Evolutionary conservation across 177 flowering plant genomes (phyloP), one percentile per base, ranked within the genome.

Genomic region (Vitis hybrid): DNA sequence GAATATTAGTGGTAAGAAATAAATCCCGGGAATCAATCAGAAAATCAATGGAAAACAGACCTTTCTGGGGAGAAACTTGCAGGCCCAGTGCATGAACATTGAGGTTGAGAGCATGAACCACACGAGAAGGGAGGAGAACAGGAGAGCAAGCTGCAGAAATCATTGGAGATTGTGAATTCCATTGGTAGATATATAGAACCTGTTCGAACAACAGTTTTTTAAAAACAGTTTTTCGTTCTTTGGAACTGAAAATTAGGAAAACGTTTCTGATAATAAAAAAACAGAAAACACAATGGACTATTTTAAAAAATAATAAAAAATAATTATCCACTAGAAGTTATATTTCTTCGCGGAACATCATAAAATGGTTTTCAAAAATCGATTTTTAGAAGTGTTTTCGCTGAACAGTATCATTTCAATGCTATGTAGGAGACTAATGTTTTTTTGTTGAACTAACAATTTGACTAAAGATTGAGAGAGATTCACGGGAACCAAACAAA

Each of bases 21-120:
- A 57, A 18, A 4, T 7, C 11, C 52, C 8, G 16, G 32, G 11
- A 19, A 32, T 19, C 3, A 52, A 52, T 15, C 14, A 40, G 54
- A 11, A 15, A 24, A 21, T 15, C 5, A 52, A 2, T 16, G 15
- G 18, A 57, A 12, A 24, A 2, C 3, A 16, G 3, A 91, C 93
- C 87, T 86, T 62, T 62, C 11, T 69, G 81, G 30, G 85, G 79
- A 11, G 86, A 72, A 27, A 81, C 69, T 56, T 80, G 83, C 30
- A 86, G 62, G 65, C 87, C 88, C 30, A 89, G 55, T n/a, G 79
- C 82, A 62, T 87, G 90, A n/a, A 89, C 92, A 49, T 92, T 82
- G 73, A 92, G 93, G 75, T 91, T 91, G 14, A 92, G 89, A 50
- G 96, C 93, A 62, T 87, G 84, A 59, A 92, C 90, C 0, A 92